Evolutionary conservation across 176 grass and related monocot genomes (phyloP), one percentile per base, ranked within the genome.

Genomic region (Raddia guianensis): DNA sequence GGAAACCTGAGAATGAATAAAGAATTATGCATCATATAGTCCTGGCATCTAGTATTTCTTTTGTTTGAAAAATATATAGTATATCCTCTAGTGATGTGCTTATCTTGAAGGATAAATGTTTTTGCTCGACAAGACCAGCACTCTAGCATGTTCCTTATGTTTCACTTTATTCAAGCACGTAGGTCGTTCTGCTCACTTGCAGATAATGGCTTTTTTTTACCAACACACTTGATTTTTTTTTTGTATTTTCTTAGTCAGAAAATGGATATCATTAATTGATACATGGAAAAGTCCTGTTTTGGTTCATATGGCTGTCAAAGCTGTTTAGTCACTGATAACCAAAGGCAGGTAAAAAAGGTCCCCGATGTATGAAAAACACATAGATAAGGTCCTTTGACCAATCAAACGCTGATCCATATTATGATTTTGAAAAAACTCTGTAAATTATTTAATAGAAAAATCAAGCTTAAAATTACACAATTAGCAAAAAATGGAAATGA

Each of bases 1-100:
- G 94, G 76, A 79, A 87, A 92, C 68, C 89, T 94, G 85, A 32
- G 49, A 27, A 69, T 47, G 21, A 81, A 78, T 79, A 53, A 48
- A 58, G 72, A 77, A 60, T 55, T 65, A 79, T 62, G 49, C 33
- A 73, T 54, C 18, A 64, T 21, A 53, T 4, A 16, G 60, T 74
- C 7, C 61, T 68, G 61, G 59, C 55, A 72, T 72, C 44, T 72
- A 21, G 32, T 46, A 5, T 40, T 40, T 40, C 37, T 40, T 40
- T 5, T 40, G 37, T 40, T 1, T 5, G 2, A 40, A 40, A 40
- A 40, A 40, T 1, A 40, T 5, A 40, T 40, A 40, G 37, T 5
- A 40, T 40, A 3, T 40, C 37, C 37, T 40, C 37, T 40, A 40
- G 37, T 40, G 37, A 82, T 62, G 15, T 72, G 62, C 50, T 62